These are phyloP conservation scores for Fraxinus platypoda DNA, from an alignment of 305 asterid genomes.

Conservation along the genomic window DNA sequence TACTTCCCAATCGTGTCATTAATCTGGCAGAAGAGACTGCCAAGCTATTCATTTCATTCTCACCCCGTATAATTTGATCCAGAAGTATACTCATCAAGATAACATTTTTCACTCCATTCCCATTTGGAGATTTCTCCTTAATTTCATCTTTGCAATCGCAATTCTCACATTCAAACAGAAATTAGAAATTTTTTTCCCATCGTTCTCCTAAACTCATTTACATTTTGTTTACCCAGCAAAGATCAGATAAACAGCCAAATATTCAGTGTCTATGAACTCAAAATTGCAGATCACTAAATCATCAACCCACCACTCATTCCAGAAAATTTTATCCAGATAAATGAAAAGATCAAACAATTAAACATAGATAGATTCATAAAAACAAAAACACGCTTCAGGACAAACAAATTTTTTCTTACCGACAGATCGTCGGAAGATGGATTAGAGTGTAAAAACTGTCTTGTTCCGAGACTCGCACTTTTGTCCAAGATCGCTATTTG, in stretches of 20 bases:
- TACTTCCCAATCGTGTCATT: slow-evolving; percentile 1
- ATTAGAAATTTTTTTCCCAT: not conserved
- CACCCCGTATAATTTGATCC: not conserved
- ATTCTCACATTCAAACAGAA: not conserved
- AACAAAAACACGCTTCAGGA: not conserved
- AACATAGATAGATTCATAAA: not conserved
- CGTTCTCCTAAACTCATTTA: slow-evolving; percentile 1
- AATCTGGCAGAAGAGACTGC: not conserved
- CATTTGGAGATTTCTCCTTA: not conserved
- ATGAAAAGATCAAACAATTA: not conserved
- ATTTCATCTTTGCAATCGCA: not conserved
- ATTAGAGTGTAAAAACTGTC: slow-evolving; percentile 3
- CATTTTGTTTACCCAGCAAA: not conserved
- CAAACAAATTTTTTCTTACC: slow-evolving; percentile 18
- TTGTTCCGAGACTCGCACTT: slow-evolving; percentile 13
- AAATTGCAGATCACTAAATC: slow-evolving; percentile 21
- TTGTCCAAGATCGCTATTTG: slow-evolving; percentile 32
- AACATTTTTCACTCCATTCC: not conserved
- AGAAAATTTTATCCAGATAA: not conserved
- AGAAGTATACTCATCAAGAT: not conserved
- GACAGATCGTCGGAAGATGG: slow-evolving; percentile 28
- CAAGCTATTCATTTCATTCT: not conserved
- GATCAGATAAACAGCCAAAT: slow-evolving; percentile 7
- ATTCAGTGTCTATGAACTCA: not conserved
- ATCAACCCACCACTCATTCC: not conserved